Base-by-base conservation (phyloP, 2,329 filamentous ascomycete genomes). In the Geosmithia flava region DNA sequence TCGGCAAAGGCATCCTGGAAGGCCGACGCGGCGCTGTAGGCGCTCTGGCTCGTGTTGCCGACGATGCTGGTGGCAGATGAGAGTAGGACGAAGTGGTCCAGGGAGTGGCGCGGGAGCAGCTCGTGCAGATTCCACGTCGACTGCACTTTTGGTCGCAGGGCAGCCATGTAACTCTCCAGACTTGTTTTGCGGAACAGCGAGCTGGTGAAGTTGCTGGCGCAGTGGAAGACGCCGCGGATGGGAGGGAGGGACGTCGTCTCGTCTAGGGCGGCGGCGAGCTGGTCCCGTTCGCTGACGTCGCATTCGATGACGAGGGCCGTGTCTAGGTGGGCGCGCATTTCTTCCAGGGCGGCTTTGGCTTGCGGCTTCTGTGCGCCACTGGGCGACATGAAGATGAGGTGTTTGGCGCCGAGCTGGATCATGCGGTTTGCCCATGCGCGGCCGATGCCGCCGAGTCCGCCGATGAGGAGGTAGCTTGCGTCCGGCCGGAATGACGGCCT, bases 361-460 rank as follows among this genome's bases (percentile, higher is more conserved):
- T 30, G 11, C 39, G 44, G n/a, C n/a, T 33, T 17, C 7, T 41
- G 7, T 3, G 51, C 20, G 19, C 30, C 68, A 72, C 46, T 63
- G 23, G 72, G 66, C 2, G 72, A 76, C 16, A 76, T 60, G 4
- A 76, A 63, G 0, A 73, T 66, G 17, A 78, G 57, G 51, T 70
- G 65, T 10, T 64, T 62, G 7, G 72, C 74, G 1, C 74, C 74
- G 16, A 67, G 66, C 42, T 61, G 59, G 7, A 70, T 62, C 70
- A 77, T 73, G 65, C 71, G 70, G 7, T 63, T 63, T 13, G 70
- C 60, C 57, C 77, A 68, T 50, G 16, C n/a, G 17, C 43, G 33
- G 7, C 56, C 56, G 6, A 58, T 41, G 16, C 55, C 54, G 29
- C 54, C 52, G 8, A 54, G 33, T 16, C 55, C 55, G 7, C 55